These are phyloP conservation scores for Fallopia convolvulus DNA, from an alignment of 148 eudicot genomes.

Conservation along the genomic window DNA sequence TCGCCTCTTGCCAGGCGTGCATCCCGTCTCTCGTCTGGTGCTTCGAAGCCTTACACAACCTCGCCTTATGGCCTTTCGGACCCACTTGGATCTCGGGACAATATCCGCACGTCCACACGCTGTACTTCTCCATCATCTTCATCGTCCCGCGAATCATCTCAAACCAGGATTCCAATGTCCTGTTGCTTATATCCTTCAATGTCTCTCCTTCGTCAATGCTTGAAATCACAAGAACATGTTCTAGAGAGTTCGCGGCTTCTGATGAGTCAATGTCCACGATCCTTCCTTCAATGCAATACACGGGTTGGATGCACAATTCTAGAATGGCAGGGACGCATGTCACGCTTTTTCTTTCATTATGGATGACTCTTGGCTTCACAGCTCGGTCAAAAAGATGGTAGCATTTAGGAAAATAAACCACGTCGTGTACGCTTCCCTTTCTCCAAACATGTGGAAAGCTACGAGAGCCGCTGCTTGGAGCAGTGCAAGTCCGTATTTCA, in stretches of 20 bases:
- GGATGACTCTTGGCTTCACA: slow-evolving; percentile 47
- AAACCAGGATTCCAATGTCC: slow-evolving; percentile 40
- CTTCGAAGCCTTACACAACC: slow-evolving; percentile 55
- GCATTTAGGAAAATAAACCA: slow-evolving; percentile 44
- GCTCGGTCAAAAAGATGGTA: slow-evolving; percentile 56
- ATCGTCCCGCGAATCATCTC: slow-evolving; percentile 50
- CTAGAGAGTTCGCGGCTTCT: neutral
- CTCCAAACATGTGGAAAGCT: slow-evolving; percentile 49
- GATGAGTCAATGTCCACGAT: slow-evolving; percentile 48
- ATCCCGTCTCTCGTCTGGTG: slow-evolving; percentile 62
- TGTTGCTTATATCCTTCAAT: slow-evolving; percentile 24
- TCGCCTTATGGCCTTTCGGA: slow-evolving; percentile 60
- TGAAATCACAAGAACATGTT: slow-evolving; percentile 11
- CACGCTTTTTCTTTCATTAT: slow-evolving; percentile 34
- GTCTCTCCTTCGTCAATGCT: slow-evolving; percentile 7
- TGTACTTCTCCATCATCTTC: slow-evolving; percentile 51
- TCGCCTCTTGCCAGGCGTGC: slow-evolving; percentile 75
- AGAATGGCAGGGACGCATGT: slow-evolving; percentile 40
- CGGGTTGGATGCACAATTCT: slow-evolving; percentile 64
- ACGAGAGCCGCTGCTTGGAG: slow-evolving; percentile 45
- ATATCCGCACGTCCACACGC: slow-evolving; percentile 56
- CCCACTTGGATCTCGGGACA: slow-evolving; percentile 69
- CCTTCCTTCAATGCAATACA: slow-evolving; percentile 55
- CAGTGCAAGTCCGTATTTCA: slow-evolving; percentile 56
- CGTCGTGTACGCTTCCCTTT: slow-evolving; percentile 33